phyloP scores from a whole-genome alignment of 2,329 filamentous ascomycete genomes.

The Cadophora sp. region DNA sequence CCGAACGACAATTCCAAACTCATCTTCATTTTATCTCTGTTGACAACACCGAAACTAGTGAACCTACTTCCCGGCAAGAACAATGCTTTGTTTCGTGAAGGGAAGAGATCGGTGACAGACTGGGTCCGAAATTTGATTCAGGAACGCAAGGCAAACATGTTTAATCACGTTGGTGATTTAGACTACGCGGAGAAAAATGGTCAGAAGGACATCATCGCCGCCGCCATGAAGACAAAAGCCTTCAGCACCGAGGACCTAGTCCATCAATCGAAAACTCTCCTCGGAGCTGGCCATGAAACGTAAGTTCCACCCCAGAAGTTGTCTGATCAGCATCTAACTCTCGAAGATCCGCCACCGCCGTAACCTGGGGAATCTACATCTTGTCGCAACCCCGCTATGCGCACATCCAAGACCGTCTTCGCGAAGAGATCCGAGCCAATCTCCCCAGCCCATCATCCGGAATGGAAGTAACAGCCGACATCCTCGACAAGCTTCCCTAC shows the following conservation, averaged over 20 bases:
- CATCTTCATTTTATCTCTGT: slow-evolving; percentile 46
- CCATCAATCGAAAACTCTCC: slow-evolving; percentile 87
- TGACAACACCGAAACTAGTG: slow-evolving; percentile 57
- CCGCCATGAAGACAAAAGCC: slow-evolving; percentile 76
- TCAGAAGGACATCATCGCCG: slow-evolving; percentile 76
- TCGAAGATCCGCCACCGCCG: slow-evolving; percentile 59
- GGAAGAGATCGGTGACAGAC: slow-evolving; percentile 64
- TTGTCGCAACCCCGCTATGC: slow-evolving; percentile 63
- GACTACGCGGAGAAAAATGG: slow-evolving; percentile 45
- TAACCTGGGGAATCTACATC: slow-evolving; percentile 76
- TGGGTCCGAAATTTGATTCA: slow-evolving; percentile 61
- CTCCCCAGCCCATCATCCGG: slow-evolving; percentile 58
- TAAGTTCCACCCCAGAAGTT: slow-evolving; percentile 46
- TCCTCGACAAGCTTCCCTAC: slow-evolving; percentile 77
- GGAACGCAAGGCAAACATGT: slow-evolving; percentile 65
- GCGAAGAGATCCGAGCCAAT: slow-evolving; percentile 66
- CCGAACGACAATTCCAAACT: slow-evolving; percentile 55
- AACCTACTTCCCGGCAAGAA: slow-evolving; percentile 61
- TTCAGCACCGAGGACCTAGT: slow-evolving; percentile 79
- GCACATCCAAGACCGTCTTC: slow-evolving; percentile 67
- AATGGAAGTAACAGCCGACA: slow-evolving; percentile 55
- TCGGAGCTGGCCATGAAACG: slow-evolving; percentile 81
- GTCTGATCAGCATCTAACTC: neutral
- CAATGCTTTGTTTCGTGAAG: slow-evolving; percentile 66
- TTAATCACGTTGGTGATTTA: slow-evolving; percentile 66